Conservation (phyloP, 2,329 filamentous ascomycete genomes). For the Curvularia verruculosa region DNA sequence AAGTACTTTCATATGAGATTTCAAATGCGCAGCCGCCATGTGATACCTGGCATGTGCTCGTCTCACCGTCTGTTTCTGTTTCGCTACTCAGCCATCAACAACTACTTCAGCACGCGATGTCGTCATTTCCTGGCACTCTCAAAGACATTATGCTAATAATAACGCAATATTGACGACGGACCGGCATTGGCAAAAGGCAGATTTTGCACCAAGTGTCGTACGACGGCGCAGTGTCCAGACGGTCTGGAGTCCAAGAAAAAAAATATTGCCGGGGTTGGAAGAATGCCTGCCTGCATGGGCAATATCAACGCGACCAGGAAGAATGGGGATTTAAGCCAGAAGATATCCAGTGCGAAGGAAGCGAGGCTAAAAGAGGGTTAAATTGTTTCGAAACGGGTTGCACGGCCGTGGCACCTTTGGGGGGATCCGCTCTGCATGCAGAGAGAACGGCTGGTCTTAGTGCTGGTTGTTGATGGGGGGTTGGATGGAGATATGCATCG, state of each 20-base stretch:
- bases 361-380: constrained; percentile 32
- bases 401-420: constrained; percentile 14
- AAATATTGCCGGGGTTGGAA: constrained; percentile 1
- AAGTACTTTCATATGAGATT: not conserved
- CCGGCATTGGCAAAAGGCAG: constrained; percentile 7
- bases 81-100: not conserved
- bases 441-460: constrained; percentile 31
- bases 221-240: constrained; percentile 8
- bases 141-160: constrained; percentile 13
- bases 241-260: constrained; percentile 9
- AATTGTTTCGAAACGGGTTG: constrained; percentile 36
- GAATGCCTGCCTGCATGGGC: constrained; percentile 14
- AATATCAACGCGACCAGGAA: constrained; percentile 28
- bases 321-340: constrained; percentile 4
- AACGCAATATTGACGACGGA: not conserved
- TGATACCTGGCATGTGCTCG: not conserved
- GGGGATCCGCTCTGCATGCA: constrained; percentile 19
- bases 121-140: not conserved
- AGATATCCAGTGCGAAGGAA: constrained; percentile 6
- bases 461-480: constrained; percentile 16
- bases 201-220: constrained; percentile 4
- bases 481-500: constrained; percentile 6
- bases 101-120: not conserved
- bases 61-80: not conserved
- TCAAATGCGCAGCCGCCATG: not conserved